phyloP scores from a whole-genome alignment of 306 rosid genomes.

The Malus domestica region DNA sequence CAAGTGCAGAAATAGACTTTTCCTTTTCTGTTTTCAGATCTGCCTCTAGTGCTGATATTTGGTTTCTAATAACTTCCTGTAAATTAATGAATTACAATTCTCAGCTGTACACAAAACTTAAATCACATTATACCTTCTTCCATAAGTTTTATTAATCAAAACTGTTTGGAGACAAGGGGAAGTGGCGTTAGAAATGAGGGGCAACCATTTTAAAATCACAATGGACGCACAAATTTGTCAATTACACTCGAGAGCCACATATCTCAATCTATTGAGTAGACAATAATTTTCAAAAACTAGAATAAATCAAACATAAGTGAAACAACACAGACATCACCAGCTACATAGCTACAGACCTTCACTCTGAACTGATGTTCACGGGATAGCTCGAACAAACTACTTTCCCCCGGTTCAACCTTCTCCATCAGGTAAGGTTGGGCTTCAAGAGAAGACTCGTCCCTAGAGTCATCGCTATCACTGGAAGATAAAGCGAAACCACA shows the following conservation, averaged over 20 bases:
- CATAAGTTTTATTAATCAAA: not conserved
- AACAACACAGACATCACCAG: not conserved
- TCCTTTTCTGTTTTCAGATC: slow-evolving; percentile 45
- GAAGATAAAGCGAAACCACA: slow-evolving; percentile 10
- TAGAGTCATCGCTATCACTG: slow-evolving; percentile 60
- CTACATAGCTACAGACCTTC: slow-evolving; percentile 40
- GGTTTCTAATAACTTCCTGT: slow-evolving; percentile 76
- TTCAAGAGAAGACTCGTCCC: slow-evolving; percentile 29
- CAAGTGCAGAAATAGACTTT: slow-evolving; percentile 46
- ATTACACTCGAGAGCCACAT: not conserved
- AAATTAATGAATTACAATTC: slow-evolving; percentile 4
- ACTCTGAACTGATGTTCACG: slow-evolving; percentile 54
- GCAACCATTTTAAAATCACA: not conserved
- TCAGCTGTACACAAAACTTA: not conserved
- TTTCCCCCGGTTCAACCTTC: slow-evolving; percentile 56
- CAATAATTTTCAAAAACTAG: not conserved
- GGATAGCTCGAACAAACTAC: slow-evolving; percentile 50
- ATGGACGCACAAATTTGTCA: not conserved
- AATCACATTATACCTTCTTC: not conserved
- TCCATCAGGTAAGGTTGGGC: slow-evolving; percentile 55
- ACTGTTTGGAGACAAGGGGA: not conserved
- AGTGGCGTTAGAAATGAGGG: not conserved
- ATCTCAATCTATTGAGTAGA: not conserved
- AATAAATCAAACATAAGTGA: not conserved
- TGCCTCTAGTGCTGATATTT: slow-evolving; percentile 53